Conservation (phyloP, 108 stramenopile genomes). For the Mediolabrus comicus region DNA sequence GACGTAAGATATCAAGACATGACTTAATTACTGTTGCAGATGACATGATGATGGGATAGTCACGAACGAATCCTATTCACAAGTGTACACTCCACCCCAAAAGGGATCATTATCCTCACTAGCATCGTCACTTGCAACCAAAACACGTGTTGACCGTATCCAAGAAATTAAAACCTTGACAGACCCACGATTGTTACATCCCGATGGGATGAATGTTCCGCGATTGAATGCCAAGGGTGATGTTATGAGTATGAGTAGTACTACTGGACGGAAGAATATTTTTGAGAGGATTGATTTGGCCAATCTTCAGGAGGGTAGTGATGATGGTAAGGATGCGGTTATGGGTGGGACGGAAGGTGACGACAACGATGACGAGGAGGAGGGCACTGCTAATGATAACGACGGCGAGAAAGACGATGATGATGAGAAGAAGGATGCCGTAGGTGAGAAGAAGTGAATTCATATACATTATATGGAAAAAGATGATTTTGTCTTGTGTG, state of each 20-base stretch:
- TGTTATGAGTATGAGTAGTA: slow-evolving; percentile 21
- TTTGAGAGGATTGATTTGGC: slow-evolving; percentile 42
- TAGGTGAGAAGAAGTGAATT: background rate
- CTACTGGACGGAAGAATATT: slow-evolving; percentile 19
- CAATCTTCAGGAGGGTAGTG: background rate
- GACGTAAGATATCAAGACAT: no score
- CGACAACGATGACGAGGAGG: background rate
- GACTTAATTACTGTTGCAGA: no score
- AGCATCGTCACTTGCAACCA: slow-evolving; percentile 33
- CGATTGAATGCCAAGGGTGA: slow-evolving; percentile 27
- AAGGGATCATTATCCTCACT: slow-evolving; percentile 33
- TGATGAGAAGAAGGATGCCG: background rate
- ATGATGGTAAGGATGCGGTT: background rate
- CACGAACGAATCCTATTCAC: background rate
- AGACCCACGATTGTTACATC: slow-evolving; percentile 26
- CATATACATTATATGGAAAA: background rate
- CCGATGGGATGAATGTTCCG: slow-evolving; percentile 41
- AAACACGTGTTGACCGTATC: slow-evolving; percentile 40
- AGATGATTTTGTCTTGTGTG: background rate
- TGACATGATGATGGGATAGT: background rate
- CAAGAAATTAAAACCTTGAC: slow-evolving; percentile 13
- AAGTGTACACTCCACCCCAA: background rate
- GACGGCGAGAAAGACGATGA: background rate
- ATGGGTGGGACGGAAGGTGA: background rate
- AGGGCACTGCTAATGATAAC: no score